A percentile compares a stretch with the other conserved stretches of the same genome.
Evolutionary conservation across 1,284 basidiomycete species (phyloP).

Genomic region (Tetrapyrgos nigripes): DNA sequence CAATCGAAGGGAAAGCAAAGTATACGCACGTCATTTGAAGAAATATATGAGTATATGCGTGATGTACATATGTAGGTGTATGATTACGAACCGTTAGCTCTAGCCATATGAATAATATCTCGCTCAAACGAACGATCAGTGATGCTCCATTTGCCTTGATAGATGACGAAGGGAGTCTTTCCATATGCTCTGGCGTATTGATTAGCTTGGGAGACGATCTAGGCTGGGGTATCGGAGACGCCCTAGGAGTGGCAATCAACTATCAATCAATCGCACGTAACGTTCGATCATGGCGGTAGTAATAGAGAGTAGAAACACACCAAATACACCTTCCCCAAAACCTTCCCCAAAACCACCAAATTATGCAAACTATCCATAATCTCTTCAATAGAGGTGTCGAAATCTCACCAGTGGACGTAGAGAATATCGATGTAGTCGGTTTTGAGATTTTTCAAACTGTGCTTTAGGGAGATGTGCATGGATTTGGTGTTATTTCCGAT

Average conservation of each 20-base stretch:
- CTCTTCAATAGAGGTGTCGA: slow-evolving; percentile 46
- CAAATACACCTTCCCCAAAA: slow-evolving; percentile 51
- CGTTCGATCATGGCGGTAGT: background rate
- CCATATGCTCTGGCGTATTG: slow-evolving; percentile 45
- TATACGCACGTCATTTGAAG: too few species aligned
- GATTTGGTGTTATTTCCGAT: slow-evolving; percentile 41
- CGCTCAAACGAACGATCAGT: slow-evolving; percentile 53
- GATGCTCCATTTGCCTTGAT: slow-evolving; percentile 59
- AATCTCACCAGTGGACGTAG: too few species aligned
- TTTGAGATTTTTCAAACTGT: too few species aligned
- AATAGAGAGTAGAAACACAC: slow-evolving; percentile 22
- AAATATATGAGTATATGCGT: too few species aligned
- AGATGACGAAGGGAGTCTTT: slow-evolving; percentile 57
- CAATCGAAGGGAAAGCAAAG: too few species aligned
- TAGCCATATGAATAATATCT: slow-evolving; percentile 62
- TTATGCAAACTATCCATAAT: slow-evolving; percentile 50
- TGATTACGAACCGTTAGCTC: too few species aligned
- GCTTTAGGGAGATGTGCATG: slow-evolving; percentile 35
- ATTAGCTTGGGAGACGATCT: too few species aligned
- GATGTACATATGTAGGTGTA: too few species aligned
- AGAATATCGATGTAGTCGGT: too few species aligned
- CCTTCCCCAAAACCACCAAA: slow-evolving; percentile 49
- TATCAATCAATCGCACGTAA: too few species aligned
- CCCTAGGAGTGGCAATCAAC: too few species aligned
- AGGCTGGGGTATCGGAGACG: slow-evolving; percentile 48